phyloP scores from a whole-genome alignment of 2,329 filamentous ascomycete species.

The Penicillium brevicompactum region DNA sequence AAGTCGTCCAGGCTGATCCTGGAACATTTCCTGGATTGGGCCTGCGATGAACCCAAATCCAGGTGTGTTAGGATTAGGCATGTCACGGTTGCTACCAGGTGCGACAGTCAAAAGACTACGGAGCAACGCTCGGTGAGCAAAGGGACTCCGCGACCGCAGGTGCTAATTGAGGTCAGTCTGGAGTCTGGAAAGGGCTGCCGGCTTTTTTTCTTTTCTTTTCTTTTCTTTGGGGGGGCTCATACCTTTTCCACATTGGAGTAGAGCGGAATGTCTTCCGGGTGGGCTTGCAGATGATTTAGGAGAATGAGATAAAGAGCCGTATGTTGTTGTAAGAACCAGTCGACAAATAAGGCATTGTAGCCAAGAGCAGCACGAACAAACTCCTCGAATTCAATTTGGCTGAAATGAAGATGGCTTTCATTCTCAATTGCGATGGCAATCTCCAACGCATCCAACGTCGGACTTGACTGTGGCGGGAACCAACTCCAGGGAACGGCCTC shows the following conservation, averaged over 20 bases:
- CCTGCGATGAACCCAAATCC: slow-evolving; percentile 41
- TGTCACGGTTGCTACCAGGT: slow-evolving; percentile 13
- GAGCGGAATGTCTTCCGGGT: slow-evolving; percentile 32
- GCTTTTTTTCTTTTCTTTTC: background rate
- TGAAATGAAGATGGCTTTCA: slow-evolving; percentile 45
- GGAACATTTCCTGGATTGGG: slow-evolving; percentile 42
- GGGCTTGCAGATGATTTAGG: slow-evolving; percentile 32
- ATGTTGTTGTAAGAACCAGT: slow-evolving; percentile 45
- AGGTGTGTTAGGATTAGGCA: slow-evolving; percentile 13
- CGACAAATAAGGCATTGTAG: slow-evolving; percentile 35
- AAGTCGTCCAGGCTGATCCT: slow-evolving; percentile 33
- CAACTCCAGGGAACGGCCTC: slow-evolving; percentile 38
- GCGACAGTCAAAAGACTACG: slow-evolving; percentile 32
- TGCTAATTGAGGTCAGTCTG: slow-evolving; percentile 25
- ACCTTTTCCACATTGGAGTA: slow-evolving; percentile 44
- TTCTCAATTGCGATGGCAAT: slow-evolving; percentile 40
- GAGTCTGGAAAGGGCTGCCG: background rate
- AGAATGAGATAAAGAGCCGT: slow-evolving; percentile 38
- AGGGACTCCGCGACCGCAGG: slow-evolving; percentile 39
- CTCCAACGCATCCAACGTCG: slow-evolving; percentile 20
- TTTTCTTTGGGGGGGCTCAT: background rate
- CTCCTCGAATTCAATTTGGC: slow-evolving; percentile 42
- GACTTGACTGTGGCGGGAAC: slow-evolving; percentile 32
- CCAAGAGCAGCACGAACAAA: slow-evolving; percentile 43
- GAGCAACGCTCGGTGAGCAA: slow-evolving; percentile 39